Evolutionary conservation across 768 basidiomycete species (phyloP), one percentile per base, ranked within the genome.

Genomic region (Neoboletus magnificus): DNA sequence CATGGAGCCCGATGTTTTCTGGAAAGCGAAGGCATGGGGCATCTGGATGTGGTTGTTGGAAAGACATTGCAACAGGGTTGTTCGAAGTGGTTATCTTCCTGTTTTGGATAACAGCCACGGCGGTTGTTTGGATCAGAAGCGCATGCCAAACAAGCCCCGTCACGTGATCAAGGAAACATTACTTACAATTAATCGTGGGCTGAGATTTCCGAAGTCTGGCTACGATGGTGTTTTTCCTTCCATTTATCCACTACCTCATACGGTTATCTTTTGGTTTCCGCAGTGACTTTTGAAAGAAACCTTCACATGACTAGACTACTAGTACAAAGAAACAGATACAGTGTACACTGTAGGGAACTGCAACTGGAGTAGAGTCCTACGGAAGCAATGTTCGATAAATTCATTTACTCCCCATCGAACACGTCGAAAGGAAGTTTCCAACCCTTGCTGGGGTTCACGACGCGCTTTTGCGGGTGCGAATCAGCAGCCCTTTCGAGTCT

Each of bases 11-110:
- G 1, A 91, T 71, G 40, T 77, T 76, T 56, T 89, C 87, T 29
- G 90, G 88, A 65, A 80, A 89, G 43, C 84, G 83, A 25, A 91
- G 82, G 64, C 84, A 88, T 54, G 85, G 74, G 13, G 82, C 78
- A 50, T 89, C 87, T 8, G 76, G 73, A 48, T 82, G 82, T 12
- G 77, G 74, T 68, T 83, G 83, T 48, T 65, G 65, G 46, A 67
- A 72, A n/a, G 71, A 60, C 69, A 71, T 71, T 48, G 30, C 10
- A 54, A 13, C 18, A 8, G 23, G 8, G 20, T n/a, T 23, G n/a
- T 29, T 16, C 30, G 29, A 33, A 9, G 13, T 47, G 33, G 45
- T 50, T 30, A 53, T 56, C 36, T 47, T 56, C 57, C 54, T 23
- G 51, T 68, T 68, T 62, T 48, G 50, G 57, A 30, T 29, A 16